A percentile compares a stretch with the other conserved stretches of the same genome.
Evolutionary conservation across 345 rosid species (phyloP).

Genomic region (Atalantia buxifolia): DNA sequence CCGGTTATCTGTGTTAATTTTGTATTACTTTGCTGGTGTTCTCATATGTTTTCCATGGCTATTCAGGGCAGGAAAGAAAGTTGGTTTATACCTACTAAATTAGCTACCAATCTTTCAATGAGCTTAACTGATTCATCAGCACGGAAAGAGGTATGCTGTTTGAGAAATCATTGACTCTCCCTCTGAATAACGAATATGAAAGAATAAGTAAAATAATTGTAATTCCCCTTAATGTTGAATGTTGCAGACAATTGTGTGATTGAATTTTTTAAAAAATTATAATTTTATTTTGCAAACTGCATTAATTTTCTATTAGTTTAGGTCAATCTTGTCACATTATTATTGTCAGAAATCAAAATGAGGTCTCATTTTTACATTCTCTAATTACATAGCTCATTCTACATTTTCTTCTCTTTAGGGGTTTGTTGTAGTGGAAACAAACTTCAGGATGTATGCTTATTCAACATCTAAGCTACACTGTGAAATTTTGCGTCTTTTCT

Average conservation of each 20-base stretch:
- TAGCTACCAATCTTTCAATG: slow-evolving; percentile 85
- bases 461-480: slow-evolving; percentile 89
- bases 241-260: neutral
- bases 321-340: neutral
- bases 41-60: slow-evolving; percentile 5
- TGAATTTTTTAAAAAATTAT: neutral
- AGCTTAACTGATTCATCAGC: slow-evolving; percentile 86
- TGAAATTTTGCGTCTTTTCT: slow-evolving; percentile 87
- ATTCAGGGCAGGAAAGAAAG: slow-evolving; percentile 88
- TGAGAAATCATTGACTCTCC: neutral
- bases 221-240: neutral
- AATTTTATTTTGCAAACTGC: neutral
- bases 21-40: neutral
- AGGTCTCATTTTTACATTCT: neutral
- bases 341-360: neutral
- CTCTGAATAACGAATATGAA: no score
- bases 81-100: slow-evolving; percentile 95
- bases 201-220: neutral
- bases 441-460: slow-evolving; percentile 90
- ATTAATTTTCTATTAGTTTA: neutral
- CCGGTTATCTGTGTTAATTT: neutral
- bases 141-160: slow-evolving; percentile 63
- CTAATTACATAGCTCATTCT: neutral
- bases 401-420: slow-evolving; percentile 49
- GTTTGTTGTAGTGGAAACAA: slow-evolving; percentile 88